Evolutionary conservation across 371 early-diverging fungal genomes (phyloP).

Genomic region (Mycotypha africana): DNA sequence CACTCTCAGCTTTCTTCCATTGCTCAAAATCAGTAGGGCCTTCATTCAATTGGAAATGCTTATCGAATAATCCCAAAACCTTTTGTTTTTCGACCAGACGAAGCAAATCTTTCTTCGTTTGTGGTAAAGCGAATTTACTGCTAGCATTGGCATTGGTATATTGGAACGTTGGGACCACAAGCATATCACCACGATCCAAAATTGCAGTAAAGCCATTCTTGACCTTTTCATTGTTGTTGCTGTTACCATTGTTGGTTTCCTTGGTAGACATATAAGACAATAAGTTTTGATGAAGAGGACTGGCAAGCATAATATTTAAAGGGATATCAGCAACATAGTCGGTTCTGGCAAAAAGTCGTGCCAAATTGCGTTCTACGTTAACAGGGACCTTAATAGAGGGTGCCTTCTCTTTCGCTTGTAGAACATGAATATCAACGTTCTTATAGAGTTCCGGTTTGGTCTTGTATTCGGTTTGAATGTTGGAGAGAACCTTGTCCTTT

Average conservation of each 20-base stretch:
- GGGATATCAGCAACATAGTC: conserved; percentile 30
- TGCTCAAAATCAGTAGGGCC: conserved; percentile 30
- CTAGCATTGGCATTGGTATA: background rate
- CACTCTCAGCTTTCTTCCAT: conserved; percentile 25
- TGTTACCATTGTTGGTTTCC: no score
- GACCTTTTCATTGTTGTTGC: no score
- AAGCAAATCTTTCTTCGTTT: conserved; percentile 21
- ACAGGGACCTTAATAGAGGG: conserved; percentile 24
- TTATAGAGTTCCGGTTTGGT: conserved; percentile 12
- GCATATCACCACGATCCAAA: conserved; percentile 30
- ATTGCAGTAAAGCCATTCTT: conserved; percentile 19
- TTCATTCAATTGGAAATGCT: conserved; percentile 29
- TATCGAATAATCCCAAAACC: conserved; percentile 23
- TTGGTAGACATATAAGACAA: no score
- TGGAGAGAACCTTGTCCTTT: background rate
- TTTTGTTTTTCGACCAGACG: conserved; percentile 18
- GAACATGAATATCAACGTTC: conserved; percentile 34
- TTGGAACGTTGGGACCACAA: conserved; percentile 40
- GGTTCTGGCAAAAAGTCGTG: conserved; percentile 35
- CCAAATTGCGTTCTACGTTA: conserved; percentile 43
- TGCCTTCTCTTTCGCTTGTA: conserved; percentile 11
- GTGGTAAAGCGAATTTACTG: conserved; percentile 16
- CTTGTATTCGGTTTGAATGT: conserved; percentile 17
- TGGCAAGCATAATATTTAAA: conserved; percentile 25
- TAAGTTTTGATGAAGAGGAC: conserved; percentile 27